Evolutionary conservation across 1,139 yeast genomes (phyloP).

Genomic region (Wickerhamomyces sp.): DNA sequence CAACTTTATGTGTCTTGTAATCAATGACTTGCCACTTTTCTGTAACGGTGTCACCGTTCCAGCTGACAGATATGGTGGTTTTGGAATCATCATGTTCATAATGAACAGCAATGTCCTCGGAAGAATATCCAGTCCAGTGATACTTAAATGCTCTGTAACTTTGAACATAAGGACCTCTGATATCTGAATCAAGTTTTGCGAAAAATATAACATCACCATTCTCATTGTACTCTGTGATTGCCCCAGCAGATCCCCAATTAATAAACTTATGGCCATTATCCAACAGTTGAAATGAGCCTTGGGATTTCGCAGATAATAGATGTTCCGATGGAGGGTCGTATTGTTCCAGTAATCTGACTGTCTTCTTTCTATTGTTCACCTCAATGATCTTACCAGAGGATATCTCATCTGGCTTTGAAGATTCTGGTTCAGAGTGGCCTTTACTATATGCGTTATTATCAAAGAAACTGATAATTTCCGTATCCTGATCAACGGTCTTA

Average conservation of each 20-base stretch:
- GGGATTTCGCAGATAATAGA: conserved; percentile 30
- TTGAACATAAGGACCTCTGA: conserved; percentile 25
- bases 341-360: conserved; percentile 27
- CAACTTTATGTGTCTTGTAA: conserved; percentile 11
- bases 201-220: conserved; percentile 31
- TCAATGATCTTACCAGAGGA: conserved; percentile 34
- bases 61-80: conserved; percentile 28
- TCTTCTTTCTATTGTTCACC: conserved; percentile 28
- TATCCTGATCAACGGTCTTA: conserved; percentile 24
- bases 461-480: conserved; percentile 31
- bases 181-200: conserved; percentile 33
- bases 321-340: conserved; percentile 26
- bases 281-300: conserved; percentile 34
- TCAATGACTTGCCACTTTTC: conserved; percentile 27
- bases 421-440: conserved; percentile 28
- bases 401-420: conserved; percentile 21
- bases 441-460: conserved; percentile 37
- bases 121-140: conserved; percentile 34
- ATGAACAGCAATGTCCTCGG: conserved; percentile 30
- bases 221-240: conserved; percentile 31
- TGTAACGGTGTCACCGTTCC: conserved; percentile 38
- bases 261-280: conserved; percentile 34
- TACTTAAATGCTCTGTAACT: conserved; percentile 36
- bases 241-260: conserved; percentile 38
- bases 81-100: conserved; percentile 18